Evolutionary conservation across 495 filamentous ascomycete genomes (phyloP).

Genomic region (Penicillium paradoxum): DNA sequence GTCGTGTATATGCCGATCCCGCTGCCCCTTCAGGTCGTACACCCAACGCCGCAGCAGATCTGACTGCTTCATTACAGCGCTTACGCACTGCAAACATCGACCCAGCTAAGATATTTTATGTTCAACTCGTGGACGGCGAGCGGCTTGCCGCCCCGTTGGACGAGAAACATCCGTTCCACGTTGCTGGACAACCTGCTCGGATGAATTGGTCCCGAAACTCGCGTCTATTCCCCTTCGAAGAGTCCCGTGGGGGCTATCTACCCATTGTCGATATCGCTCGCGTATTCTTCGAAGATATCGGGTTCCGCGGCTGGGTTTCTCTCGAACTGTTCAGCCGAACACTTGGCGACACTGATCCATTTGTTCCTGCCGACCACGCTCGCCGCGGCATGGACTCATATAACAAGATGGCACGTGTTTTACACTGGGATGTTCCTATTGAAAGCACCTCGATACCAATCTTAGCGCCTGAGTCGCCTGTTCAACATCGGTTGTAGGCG

Average conservation of each 20-base stretch:
- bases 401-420: constrained; percentile 45
- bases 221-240: constrained; percentile 69
- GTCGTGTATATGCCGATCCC: constrained; percentile 68
- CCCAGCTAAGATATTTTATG: constrained; percentile 66
- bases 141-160: constrained; percentile 54
- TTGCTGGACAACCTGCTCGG: constrained; percentile 55
- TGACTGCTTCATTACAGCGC: constrained; percentile 52
- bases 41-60: constrained; percentile 52
- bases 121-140: constrained; percentile 77
- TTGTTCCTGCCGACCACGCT: constrained; percentile 60
- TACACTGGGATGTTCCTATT: constrained; percentile 22
- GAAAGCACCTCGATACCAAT: constrained; percentile 3
- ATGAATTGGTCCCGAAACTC: constrained; percentile 85
- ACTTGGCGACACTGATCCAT: constrained; percentile 50
- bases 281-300: constrained; percentile 59
- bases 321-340: constrained; percentile 72
- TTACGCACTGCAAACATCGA: constrained; percentile 53
- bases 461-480: constrained; percentile 12
- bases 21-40: constrained; percentile 48
- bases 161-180: constrained; percentile 58
- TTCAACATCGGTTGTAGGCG: constrained; percentile 25
- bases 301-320: constrained; percentile 73
- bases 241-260: constrained; percentile 65
- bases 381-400: constrained; percentile 58
- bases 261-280: constrained; percentile 56